phyloP scores from a whole-genome alignment of 2,329 filamentous ascomycete genomes.

The Cryphonectria japonica region DNA sequence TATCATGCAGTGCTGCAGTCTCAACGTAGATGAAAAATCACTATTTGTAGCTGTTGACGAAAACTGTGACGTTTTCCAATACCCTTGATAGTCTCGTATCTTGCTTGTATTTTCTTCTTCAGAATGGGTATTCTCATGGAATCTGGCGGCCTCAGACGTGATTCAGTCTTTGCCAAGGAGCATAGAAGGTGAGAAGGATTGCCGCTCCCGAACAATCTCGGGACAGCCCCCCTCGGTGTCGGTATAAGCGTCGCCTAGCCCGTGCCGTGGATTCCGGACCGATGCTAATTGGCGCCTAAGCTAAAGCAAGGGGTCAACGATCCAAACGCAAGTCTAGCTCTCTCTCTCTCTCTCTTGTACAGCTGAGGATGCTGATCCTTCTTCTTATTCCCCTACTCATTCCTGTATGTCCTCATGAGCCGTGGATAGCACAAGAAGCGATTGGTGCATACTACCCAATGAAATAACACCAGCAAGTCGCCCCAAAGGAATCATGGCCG shows the following conservation, averaged over 20 bases:
- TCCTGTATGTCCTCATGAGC: neutral
- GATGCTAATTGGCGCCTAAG: neutral
- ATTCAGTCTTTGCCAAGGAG: too few species aligned
- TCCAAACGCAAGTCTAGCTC: neutral
- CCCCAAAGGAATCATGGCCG: neutral
- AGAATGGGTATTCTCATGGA: neutral
- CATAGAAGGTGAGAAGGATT: neutral
- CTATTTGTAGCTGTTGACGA: too few species aligned
- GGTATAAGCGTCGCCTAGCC: neutral
- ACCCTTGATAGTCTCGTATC: too few species aligned
- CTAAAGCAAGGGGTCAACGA: neutral
- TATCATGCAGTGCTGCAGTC: neutral
- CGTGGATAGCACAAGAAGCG: neutral
- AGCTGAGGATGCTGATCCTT: neutral
- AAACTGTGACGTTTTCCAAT: too few species aligned
- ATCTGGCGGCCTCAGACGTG: neutral
- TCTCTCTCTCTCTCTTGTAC: neutral
- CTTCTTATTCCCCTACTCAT: neutral
- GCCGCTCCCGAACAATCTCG: slow-evolving; percentile 4
- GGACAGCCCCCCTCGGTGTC: slow-evolving; percentile 1
- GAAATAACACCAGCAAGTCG: neutral
- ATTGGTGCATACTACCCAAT: neutral
- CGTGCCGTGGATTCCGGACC: neutral
- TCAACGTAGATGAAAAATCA: neutral
- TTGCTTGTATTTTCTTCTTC: neutral